Conservation (phyloP, 768 basidiomycete genomes). For the Pleurotus ostreatus region DNA sequence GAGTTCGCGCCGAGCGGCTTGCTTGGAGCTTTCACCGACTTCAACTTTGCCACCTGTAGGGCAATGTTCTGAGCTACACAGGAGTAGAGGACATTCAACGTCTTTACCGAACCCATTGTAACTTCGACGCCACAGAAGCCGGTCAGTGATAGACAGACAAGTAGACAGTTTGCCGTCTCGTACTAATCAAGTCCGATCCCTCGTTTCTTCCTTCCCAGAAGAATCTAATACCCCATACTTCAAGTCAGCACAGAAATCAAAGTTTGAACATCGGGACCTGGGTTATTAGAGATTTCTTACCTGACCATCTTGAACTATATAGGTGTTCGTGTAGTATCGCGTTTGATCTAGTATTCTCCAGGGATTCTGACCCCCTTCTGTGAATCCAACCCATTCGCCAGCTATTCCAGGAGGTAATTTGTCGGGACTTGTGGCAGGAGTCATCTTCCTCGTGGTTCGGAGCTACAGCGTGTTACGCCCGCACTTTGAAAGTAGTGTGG, state of each 20-base stretch:
- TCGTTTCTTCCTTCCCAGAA: conserved; percentile 77
- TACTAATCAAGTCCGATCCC: conserved; percentile 62
- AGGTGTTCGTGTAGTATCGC: background rate
- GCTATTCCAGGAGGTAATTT: background rate
- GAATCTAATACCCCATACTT: conserved; percentile 34
- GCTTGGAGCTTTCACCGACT: conserved; percentile 55
- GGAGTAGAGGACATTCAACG: background rate
- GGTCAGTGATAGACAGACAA: background rate
- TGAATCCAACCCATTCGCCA: background rate
- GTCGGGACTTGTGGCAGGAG: background rate
- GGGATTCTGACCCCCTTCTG: background rate
- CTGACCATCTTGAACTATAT: background rate
- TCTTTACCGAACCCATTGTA: background rate
- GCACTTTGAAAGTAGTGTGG: too few relatives aligned
- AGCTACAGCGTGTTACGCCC: too few relatives aligned
- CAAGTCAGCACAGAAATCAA: background rate
- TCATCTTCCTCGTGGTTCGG: background rate
- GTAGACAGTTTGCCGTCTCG: too few relatives aligned
- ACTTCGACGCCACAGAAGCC: background rate
- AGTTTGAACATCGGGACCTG: background rate
- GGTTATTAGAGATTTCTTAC: background rate
- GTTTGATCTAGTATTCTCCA: background rate
- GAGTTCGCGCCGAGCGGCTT: conserved; percentile 78
- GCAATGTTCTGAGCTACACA: background rate
- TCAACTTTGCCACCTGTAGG: conserved; percentile 72